phyloP scores from a whole-genome alignment of 257 asterid genomes.

The Primulina tabacum region DNA sequence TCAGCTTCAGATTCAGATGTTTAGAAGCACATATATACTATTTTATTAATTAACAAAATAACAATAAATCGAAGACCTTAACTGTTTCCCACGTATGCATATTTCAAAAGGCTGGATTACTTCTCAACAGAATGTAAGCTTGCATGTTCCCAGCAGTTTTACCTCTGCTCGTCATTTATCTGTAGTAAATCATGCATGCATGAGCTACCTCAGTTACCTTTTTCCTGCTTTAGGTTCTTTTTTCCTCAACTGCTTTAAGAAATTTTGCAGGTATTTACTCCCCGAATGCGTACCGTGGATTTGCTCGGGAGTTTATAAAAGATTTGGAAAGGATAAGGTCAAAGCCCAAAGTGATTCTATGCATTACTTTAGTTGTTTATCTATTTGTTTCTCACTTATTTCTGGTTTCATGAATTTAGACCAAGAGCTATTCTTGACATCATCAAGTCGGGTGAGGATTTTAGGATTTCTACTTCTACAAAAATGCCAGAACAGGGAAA shows the following conservation, averaged over 20 bases:
- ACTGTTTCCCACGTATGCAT: constrained; percentile 84
- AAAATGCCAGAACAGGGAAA: constrained; percentile 98
- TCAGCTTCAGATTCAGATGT: neutral
- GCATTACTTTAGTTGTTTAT: neutral
- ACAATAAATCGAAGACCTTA: constrained; percentile 42
- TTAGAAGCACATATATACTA: neutral
- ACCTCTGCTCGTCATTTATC: neutral
- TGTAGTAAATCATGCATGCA: neutral
- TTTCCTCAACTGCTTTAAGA: neutral
- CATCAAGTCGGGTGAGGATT: constrained; percentile 93
- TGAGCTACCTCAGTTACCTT: neutral
- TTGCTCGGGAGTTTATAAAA: constrained; percentile 96
- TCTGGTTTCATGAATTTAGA: constrained; percentile 36
- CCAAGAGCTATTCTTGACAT: constrained; percentile 93
- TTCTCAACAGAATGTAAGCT: constrained; percentile 48
- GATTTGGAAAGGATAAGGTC: constrained; percentile 92
- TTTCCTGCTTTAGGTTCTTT: neutral
- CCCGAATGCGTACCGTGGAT: constrained; percentile 97
- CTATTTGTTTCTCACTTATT: neutral
- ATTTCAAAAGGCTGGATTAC: constrained; percentile 75
- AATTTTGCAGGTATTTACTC: constrained; percentile 75
- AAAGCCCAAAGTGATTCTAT: neutral
- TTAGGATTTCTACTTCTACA: constrained; percentile 78
- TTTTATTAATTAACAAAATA: constrained; percentile 12
- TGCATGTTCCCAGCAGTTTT: constrained; percentile 13